These are phyloP conservation scores for Neostapfia colusana DNA, from an alignment of 176 grass and related monocot species.

Conservation along the genomic window DNA sequence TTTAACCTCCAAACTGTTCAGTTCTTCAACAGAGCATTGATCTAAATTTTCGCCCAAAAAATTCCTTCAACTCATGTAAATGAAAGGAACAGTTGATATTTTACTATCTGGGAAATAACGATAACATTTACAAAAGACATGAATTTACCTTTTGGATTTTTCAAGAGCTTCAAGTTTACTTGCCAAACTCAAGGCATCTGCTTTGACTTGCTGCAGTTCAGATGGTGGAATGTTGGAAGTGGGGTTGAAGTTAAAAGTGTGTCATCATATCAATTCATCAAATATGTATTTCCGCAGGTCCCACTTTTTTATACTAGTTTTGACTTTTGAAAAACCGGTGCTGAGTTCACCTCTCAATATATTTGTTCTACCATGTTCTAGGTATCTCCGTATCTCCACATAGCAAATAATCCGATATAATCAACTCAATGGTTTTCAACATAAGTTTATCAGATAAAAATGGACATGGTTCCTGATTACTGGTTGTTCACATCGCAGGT, in stretches of 20 bases:
- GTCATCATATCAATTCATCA: not conserved
- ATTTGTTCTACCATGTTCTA: not conserved
- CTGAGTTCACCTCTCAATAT: not conserved
- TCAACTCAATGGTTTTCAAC: not conserved
- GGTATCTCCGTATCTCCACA: not conserved
- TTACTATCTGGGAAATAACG: not conserved
- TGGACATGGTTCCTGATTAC: not conserved
- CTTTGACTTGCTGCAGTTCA: slow-evolving; percentile 55
- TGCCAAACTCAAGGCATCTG: slow-evolving; percentile 47
- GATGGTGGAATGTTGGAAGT: slow-evolving; percentile 29
- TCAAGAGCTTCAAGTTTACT: slow-evolving; percentile 66
- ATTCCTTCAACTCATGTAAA: slow-evolving; percentile 46
- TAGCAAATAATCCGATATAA: not conserved
- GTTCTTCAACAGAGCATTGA: slow-evolving; percentile 53
- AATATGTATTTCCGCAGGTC: not conserved
- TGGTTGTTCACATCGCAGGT: not conserved
- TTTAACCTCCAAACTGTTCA: slow-evolving; percentile 47
- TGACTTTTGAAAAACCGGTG: not conserved
- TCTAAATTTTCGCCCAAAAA: slow-evolving; percentile 61
- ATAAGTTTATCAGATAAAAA: not conserved
- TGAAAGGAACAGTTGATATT: not conserved
- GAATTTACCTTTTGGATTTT: slow-evolving; percentile 48
- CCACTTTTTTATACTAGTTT: not conserved
- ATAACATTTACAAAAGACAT: not conserved
- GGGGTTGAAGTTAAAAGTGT: slow-evolving; percentile 28